Conservation (phyloP, 2,329 filamentous ascomycete genomes). For the Cladosporium austrohemisphaericum region DNA sequence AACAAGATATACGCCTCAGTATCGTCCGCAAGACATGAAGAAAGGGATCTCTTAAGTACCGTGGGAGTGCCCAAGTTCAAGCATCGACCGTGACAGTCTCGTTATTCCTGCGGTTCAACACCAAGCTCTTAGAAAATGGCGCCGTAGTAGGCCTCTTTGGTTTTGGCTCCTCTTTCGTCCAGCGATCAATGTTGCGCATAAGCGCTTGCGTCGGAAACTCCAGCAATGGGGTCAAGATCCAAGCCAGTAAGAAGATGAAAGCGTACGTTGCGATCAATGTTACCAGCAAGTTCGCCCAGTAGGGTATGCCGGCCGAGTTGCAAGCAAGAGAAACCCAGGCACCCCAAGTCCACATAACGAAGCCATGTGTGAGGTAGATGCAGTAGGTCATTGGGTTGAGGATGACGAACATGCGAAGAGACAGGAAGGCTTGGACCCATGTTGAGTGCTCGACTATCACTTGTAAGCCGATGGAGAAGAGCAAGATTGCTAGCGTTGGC, state of each 20-base stretch:
- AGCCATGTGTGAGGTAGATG: constrained; percentile 46
- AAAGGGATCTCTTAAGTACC: not conserved
- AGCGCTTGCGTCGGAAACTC: constrained; percentile 21
- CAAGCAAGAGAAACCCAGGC: constrained; percentile 36
- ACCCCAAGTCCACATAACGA: constrained; percentile 45
- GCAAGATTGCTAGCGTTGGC: constrained; percentile 43
- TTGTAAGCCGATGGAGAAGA: constrained; percentile 38
- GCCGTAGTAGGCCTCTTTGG: constrained; percentile 20
- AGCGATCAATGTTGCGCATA: constrained; percentile 21
- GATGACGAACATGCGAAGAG: constrained; percentile 37
- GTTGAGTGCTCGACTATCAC: constrained; percentile 35
- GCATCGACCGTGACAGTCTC: not conserved
- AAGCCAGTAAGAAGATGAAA: constrained; percentile 21
- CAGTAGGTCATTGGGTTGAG: constrained; percentile 48
- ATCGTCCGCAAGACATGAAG: not conserved
- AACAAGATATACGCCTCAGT: too few species aligned
- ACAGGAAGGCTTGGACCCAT: constrained; percentile 41
- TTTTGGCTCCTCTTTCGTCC: constrained; percentile 19
- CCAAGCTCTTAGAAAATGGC: constrained; percentile 19
- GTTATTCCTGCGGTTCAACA: constrained; percentile 13
- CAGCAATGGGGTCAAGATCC: constrained; percentile 17
- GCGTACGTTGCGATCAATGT: constrained; percentile 36
- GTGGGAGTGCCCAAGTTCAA: not conserved
- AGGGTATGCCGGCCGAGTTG: constrained; percentile 29
- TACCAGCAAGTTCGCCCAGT: constrained; percentile 34